phyloP scores from a whole-genome alignment of 257 asterid species.

The Vinca minor region DNA sequence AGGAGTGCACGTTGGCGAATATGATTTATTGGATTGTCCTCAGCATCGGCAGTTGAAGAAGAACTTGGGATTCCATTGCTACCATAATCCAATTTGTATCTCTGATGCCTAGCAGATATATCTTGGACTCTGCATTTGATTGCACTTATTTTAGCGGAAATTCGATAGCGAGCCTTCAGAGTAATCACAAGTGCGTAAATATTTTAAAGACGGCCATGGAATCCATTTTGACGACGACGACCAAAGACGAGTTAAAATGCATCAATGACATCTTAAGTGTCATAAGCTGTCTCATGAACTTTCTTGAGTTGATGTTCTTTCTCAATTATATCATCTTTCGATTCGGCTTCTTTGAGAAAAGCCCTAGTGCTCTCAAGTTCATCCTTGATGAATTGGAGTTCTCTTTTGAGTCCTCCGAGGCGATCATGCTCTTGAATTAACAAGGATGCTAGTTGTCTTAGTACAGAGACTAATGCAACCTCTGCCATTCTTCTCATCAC shows the following conservation, averaged over 20 bases:
- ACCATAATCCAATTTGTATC: slow-evolving; percentile 6
- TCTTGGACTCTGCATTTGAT: slow-evolving; percentile 9
- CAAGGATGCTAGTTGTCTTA: background rate
- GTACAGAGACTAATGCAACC: background rate
- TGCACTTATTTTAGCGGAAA: slow-evolving; percentile 7
- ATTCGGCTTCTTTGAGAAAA: slow-evolving; percentile 11
- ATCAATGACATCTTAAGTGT: slow-evolving; percentile 19
- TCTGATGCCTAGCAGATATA: too few relatives aligned
- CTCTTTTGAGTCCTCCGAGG: slow-evolving; percentile 1
- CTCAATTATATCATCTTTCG: background rate
- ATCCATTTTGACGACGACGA: too few relatives aligned
- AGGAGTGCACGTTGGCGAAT: background rate
- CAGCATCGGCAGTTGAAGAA: too few relatives aligned
- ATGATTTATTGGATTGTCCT: background rate
- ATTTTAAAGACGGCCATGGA: too few relatives aligned
- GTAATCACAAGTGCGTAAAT: background rate
- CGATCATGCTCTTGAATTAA: background rate
- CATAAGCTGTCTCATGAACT: slow-evolving; percentile 18
- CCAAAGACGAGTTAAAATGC: slow-evolving; percentile 2
- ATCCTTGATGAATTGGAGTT: slow-evolving; percentile 2
- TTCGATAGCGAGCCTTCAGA: background rate
- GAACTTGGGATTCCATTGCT: background rate
- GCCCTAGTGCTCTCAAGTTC: slow-evolving; percentile 11
- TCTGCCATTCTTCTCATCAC: too few relatives aligned
- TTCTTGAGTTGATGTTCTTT: slow-evolving; percentile 3